Evolutionary conservation across 2,329 filamentous ascomycete species (phyloP).

Genomic region (Blastomyces gilchristii): DNA sequence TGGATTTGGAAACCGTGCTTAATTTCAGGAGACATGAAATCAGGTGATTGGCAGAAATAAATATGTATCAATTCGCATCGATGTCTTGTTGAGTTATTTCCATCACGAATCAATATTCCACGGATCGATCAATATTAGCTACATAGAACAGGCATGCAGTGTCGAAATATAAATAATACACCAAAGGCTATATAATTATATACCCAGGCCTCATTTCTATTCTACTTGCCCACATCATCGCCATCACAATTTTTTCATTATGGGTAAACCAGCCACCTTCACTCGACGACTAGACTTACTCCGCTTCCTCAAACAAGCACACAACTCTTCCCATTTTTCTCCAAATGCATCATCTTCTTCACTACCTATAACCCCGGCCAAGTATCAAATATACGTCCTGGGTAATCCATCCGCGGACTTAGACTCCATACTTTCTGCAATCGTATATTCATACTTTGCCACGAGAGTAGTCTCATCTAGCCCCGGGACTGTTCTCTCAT

Average conservation of each 20-base stretch:
- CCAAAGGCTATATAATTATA: neutral
- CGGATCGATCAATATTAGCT: no score
- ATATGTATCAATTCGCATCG: no score
- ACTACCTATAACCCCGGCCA: slow-evolving; percentile 7
- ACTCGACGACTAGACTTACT: slow-evolving; percentile 22
- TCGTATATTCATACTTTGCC: slow-evolving; percentile 51
- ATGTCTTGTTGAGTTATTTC: no score
- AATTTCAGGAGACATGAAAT: no score
- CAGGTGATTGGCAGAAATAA: no score
- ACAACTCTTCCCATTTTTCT: neutral
- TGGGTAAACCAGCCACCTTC: slow-evolving; percentile 5
- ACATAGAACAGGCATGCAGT: neutral
- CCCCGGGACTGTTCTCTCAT: slow-evolving; percentile 23
- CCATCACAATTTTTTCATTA: neutral
- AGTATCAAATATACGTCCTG: slow-evolving; percentile 30
- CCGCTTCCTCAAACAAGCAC: slow-evolving; percentile 30
- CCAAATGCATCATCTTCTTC: slow-evolving; percentile 16
- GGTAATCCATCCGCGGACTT: slow-evolving; percentile 45
- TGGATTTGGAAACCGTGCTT: no score
- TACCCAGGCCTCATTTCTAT: neutral
- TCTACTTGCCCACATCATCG: neutral
- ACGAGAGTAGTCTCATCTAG: slow-evolving; percentile 16
- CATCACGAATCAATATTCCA: no score
- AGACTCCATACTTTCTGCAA: slow-evolving; percentile 52
- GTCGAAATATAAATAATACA: neutral